These are phyloP conservation scores for Leccinum pachyderme DNA, from an alignment of 1,284 basidiomycete genomes.

Conservation along the genomic window DNA sequence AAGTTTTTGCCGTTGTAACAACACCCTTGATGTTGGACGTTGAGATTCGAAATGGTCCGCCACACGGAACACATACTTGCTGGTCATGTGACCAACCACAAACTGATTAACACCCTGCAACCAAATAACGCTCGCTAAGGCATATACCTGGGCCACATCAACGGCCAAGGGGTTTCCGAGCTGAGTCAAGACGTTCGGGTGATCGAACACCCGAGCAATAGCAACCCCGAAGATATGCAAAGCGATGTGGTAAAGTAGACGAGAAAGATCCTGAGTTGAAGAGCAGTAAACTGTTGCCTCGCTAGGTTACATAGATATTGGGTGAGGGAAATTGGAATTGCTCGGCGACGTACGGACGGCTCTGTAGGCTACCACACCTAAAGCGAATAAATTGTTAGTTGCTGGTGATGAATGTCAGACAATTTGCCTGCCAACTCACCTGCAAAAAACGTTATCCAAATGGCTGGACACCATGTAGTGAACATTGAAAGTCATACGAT, in stretches of 20 bases:
- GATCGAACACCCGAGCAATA: slow-evolving; percentile 59
- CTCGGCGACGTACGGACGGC: slow-evolving; percentile 43
- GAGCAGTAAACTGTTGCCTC: slow-evolving; percentile 65
- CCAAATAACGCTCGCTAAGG: slow-evolving; percentile 47
- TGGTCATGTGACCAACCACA: slow-evolving; percentile 63
- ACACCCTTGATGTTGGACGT: slow-evolving; percentile 44
- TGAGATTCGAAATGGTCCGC: not conserved
- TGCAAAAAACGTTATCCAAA: slow-evolving; percentile 71
- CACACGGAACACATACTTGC: slow-evolving; percentile 47
- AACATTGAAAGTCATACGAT: not conserved
- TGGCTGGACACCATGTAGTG: slow-evolving; percentile 36
- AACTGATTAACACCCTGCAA: slow-evolving; percentile 57
- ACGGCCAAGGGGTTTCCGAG: slow-evolving; percentile 48
- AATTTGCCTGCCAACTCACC: not conserved
- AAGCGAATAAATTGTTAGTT: slow-evolving; percentile 3
- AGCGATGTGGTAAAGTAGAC: slow-evolving; percentile 71
- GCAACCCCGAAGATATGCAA: slow-evolving; percentile 51
- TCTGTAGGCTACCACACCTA: slow-evolving; percentile 59
- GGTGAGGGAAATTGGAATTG: not conserved
- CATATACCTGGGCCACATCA: slow-evolving; percentile 72
- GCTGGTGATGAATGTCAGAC: not conserved
- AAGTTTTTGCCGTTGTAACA: slow-evolving; percentile 69
- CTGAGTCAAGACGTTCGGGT: slow-evolving; percentile 58
- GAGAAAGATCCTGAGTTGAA: slow-evolving; percentile 76
- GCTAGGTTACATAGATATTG: not conserved